Evolutionary conservation across 352 stramenopile genomes (phyloP).

Genomic region (Globisporangium lucens): DNA sequence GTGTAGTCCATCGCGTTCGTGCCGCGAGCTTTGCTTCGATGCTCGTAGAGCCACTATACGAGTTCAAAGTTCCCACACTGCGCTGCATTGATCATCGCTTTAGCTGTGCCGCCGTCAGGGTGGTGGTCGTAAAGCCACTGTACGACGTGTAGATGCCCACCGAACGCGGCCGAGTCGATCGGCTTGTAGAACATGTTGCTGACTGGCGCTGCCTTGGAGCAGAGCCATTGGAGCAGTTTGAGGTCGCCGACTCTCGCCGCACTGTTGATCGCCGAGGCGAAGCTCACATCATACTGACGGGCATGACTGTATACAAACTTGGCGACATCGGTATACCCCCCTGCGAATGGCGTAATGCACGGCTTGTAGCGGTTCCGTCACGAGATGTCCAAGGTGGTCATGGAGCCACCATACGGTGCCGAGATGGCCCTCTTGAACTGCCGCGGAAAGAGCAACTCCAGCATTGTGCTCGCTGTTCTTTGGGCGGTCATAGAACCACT

Average conservation of each 20-base stretch:
- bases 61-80: neutral
- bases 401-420: neutral
- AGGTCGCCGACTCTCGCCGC: neutral
- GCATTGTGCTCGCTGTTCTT: neutral
- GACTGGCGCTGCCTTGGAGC: no score
- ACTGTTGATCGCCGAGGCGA: neutral
- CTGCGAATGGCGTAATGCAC: neutral
- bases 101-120: neutral
- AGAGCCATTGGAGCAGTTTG: neutral
- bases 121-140: neutral
- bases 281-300: neutral
- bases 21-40: neutral
- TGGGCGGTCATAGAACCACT: slow-evolving; percentile 4
- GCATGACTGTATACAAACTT: neutral
- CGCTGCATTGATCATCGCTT: neutral
- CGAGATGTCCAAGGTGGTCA: neutral
- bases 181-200: neutral
- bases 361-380: neutral
- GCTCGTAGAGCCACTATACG: neutral
- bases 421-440: no score
- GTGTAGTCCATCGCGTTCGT: neutral
- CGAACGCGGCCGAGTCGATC: neutral
- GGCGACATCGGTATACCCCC: neutral
- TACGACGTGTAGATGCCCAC: neutral
- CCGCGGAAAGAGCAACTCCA: no score